These are phyloP conservation scores for Candolleomyces efflorescens DNA, from an alignment of 768 basidiomycete genomes.

Conservation along the genomic window DNA sequence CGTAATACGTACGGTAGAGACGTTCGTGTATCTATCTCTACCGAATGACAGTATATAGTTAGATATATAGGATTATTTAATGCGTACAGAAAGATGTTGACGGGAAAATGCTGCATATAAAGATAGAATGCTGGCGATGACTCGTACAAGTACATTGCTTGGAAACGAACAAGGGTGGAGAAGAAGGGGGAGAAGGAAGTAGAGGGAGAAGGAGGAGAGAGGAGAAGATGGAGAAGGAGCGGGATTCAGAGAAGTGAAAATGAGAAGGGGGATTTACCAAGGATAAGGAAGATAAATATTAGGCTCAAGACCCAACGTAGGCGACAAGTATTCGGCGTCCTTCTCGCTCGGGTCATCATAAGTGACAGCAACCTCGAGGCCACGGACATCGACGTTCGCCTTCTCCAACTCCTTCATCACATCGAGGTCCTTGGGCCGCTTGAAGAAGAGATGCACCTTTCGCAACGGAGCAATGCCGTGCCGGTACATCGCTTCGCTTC, in stretches of 20 bases:
- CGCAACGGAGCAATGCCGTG: constrained; percentile 1
- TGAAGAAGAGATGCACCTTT: constrained; percentile 3
- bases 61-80: too few relatives aligned
- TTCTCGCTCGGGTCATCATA: background rate
- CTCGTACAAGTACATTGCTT: background rate
- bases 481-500: constrained; percentile 1
- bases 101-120: background rate
- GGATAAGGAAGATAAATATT: background rate
- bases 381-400: background rate
- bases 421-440: background rate
- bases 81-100: background rate
- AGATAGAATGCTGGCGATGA: background rate
- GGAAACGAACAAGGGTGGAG: too few relatives aligned
- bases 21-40: background rate
- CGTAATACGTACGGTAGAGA: background rate
- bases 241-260: background rate
- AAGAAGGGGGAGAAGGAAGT: too few relatives aligned
- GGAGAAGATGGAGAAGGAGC: background rate
- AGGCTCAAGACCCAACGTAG: background rate
- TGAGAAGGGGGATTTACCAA: background rate
- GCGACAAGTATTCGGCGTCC: background rate
- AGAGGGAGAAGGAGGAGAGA: too few relatives aligned
- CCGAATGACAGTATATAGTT: too few relatives aligned
- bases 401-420: background rate
- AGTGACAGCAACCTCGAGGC: background rate